A percentile compares a stretch with the other conserved stretches of the same genome.
Evolutionary conservation across 148 eudicot species (phyloP).

Genomic region (Fallopia convolvulus): DNA sequence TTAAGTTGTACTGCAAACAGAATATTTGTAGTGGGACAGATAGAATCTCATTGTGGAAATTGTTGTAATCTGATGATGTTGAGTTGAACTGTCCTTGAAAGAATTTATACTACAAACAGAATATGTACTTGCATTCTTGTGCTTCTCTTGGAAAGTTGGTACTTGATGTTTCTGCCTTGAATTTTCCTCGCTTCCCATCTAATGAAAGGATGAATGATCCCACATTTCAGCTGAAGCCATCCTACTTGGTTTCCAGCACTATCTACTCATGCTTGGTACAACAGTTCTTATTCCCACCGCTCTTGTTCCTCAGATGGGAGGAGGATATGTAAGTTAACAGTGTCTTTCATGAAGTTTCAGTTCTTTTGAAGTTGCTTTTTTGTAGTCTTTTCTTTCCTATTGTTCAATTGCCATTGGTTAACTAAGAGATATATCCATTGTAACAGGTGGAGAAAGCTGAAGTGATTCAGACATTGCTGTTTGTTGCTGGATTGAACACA

Average conservation of each 20-base stretch:
- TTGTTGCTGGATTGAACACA: conserved; percentile 96
- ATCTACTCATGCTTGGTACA: conserved; percentile 94
- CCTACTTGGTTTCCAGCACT: conserved; percentile 93
- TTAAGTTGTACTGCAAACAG: background rate
- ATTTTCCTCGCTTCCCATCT: background rate
- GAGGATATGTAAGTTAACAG: conserved; percentile 63
- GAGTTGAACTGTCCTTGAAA: background rate
- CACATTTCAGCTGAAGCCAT: conserved; percentile 76
- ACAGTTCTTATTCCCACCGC: conserved; percentile 84
- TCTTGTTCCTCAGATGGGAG: conserved; percentile 99
- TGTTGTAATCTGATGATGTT: background rate
- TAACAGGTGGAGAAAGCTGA: conserved; percentile 85
- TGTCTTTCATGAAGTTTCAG: background rate
- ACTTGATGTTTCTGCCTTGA: background rate
- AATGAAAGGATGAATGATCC: background rate
- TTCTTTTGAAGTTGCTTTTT: background rate
- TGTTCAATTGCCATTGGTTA: background rate
- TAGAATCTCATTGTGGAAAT: background rate
- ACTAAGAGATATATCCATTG: background rate
- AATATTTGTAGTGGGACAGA: background rate
- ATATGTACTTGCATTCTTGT: background rate
- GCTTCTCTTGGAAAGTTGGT: background rate
- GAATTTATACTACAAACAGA: too few species aligned
- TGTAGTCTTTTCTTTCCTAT: background rate
- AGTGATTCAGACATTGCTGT: conserved; percentile 87